These are phyloP conservation scores for Eragrostis nindensis DNA, from an alignment of 176 grass and related monocot species.

Conservation along the genomic window DNA sequence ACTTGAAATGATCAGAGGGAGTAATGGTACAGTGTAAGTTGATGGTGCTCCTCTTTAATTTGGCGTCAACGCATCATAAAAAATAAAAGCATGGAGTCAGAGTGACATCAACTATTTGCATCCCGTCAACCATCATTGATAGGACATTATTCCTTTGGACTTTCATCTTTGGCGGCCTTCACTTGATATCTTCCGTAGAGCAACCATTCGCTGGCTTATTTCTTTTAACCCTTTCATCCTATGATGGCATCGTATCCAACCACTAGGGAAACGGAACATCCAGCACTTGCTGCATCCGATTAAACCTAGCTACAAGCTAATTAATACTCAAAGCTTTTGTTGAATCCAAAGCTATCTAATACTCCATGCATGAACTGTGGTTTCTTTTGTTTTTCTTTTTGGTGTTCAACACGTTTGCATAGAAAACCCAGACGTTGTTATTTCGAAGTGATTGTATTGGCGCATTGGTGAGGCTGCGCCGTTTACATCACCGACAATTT, in stretches of 20 bases:
- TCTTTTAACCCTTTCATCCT: not conserved
- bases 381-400: not conserved
- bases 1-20: no score
- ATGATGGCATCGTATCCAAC: not conserved
- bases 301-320: not conserved
- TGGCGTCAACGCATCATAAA: not conserved
- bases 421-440: not conserved
- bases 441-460: not conserved
- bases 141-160: slow-evolving; percentile 26
- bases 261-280: not conserved
- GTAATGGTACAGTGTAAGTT: no score
- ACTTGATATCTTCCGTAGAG: not conserved
- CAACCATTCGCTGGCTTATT: not conserved
- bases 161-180: slow-evolving; percentile 17
- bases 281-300: not conserved
- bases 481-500: slow-evolving; percentile 23
- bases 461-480: no score
- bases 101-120: slow-evolving; percentile 1
- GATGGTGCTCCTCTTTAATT: not conserved
- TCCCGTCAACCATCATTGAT: slow-evolving; percentile 4
- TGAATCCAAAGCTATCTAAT: not conserved
- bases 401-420: not conserved
- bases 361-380: not conserved
- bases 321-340: not conserved
- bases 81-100: not conserved